These are phyloP conservation scores for Debaryomyces singareniensis DNA, from an alignment of 1,139 yeast species.

Conservation along the genomic window DNA sequence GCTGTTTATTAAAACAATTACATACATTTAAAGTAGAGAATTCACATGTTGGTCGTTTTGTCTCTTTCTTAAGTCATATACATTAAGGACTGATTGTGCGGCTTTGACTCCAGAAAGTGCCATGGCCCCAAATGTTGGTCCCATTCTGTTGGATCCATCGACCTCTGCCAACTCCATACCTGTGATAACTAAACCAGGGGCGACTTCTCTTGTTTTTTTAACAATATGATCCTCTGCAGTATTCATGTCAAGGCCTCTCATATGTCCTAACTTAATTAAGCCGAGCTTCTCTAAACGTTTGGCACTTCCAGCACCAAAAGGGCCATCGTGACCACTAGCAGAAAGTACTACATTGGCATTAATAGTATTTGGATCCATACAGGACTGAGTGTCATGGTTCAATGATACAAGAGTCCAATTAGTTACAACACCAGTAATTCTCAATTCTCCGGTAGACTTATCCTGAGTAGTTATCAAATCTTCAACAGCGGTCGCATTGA, in stretches of 20 bases:
- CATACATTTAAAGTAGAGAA: constrained; percentile 1
- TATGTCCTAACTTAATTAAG: constrained; percentile 51
- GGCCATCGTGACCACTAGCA: constrained; percentile 80
- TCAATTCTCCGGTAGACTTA: constrained; percentile 46
- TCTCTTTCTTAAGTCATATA: constrained; percentile 43
- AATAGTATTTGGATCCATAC: constrained; percentile 83
- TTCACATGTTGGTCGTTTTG: constrained; percentile 18
- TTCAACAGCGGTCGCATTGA: constrained; percentile 79
- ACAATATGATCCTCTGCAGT: constrained; percentile 74
- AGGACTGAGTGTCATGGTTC: constrained; percentile 72
- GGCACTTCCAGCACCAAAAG: constrained; percentile 78
- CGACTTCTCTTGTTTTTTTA: constrained; percentile 61
- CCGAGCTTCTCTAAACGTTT: constrained; percentile 34
- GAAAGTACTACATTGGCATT: constrained; percentile 66
- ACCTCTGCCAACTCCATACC: constrained; percentile 81
- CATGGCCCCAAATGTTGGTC: constrained; percentile 84
- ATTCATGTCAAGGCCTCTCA: constrained; percentile 80
- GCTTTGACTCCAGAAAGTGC: constrained; percentile 72
- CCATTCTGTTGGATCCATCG: constrained; percentile 77
- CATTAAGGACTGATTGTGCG: constrained; percentile 54
- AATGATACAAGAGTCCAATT: constrained; percentile 77
- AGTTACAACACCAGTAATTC: constrained; percentile 76
- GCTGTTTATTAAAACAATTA: too few relatives aligned
- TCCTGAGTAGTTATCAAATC: constrained; percentile 71
- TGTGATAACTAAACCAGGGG: constrained; percentile 67